Percentiles rank a stretch among this genome's conserved stretches.
phyloP scores from a whole-genome alignment of 164 flowering plant species.

The Piper longum region DNA sequence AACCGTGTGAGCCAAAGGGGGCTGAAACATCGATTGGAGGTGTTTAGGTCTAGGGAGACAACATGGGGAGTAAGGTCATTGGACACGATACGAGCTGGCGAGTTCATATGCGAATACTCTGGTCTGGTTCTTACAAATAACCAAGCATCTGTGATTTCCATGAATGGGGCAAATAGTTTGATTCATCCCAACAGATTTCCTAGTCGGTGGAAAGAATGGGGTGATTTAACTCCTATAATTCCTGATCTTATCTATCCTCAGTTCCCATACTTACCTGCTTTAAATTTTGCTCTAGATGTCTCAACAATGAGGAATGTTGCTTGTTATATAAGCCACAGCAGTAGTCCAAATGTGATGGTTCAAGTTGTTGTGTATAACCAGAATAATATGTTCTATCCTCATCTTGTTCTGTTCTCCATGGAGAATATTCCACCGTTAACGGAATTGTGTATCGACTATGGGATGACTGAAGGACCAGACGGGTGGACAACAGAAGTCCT shows the following conservation, averaged over 20 bases:
- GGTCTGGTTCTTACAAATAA: conserved; percentile 61
- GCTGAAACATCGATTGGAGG: conserved; percentile 40
- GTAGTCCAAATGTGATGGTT: conserved; percentile 70
- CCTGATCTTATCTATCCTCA: conserved; percentile 34
- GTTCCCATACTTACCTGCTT: conserved; percentile 44
- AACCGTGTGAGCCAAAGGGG: conserved; percentile 71
- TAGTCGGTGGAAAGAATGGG: conserved; percentile 71
- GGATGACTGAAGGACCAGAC: conserved; percentile 29
- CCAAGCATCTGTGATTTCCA: conserved; percentile 40
- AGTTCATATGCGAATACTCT: conserved; percentile 66
- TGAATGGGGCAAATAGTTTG: conserved; percentile 63
- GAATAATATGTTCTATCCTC: conserved; percentile 55
- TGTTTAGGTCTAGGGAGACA: conserved; percentile 62
- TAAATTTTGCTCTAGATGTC: conserved; percentile 86
- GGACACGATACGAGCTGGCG: conserved; percentile 64
- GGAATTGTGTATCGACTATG: conserved; percentile 87
- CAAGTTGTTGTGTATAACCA: conserved; percentile 76
- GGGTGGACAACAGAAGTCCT: conserved; percentile 46
- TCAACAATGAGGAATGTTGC: conserved; percentile 80
- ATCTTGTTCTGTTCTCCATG: conserved; percentile 80
- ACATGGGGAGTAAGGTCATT: conserved; percentile 83
- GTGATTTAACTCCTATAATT: conserved; percentile 57
- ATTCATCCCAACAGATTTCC: conserved; percentile 62
- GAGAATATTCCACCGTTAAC: conserved; percentile 86
- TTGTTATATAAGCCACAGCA: conserved; percentile 78